Evolutionary conservation across 2,329 filamentous ascomycete genomes (phyloP), one percentile per base, ranked within the genome.

Genomic region (Cladosporium sp.): DNA sequence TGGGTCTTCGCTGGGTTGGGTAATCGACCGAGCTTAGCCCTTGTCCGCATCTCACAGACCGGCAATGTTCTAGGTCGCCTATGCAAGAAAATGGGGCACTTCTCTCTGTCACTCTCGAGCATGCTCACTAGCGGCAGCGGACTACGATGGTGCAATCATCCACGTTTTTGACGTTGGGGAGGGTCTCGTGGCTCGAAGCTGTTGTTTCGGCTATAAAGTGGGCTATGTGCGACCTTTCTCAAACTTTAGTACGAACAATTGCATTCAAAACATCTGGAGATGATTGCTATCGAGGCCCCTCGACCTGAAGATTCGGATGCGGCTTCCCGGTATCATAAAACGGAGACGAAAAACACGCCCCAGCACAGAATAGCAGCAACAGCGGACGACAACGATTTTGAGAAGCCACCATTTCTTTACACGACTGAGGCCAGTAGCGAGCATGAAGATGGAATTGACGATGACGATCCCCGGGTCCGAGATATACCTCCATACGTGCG

Each of bases 401-500:
- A 49, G 31, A 49, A 49, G 35, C 46, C 46, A 9, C 46, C 46
- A 5, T 49, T 43, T 32, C 46, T 49, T 8, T 49, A 49, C 46
- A 49, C 46, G 14, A 43, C 46, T 3, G 38, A 43, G 3, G 46
- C 38, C 28, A 40, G 14, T 28, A 43, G 46, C 31, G 46, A 49
- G 16, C 10, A 43, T 5, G 46, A 49, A 31, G 46, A 49, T 49
- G 46, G 31, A 8, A 19, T 49, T 31, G 40, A 42, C 31, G 46
- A 49, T 18, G 35, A 78, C 43, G 71, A 59, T 44, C 55, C 56
- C 5, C 32, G 53, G 2, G 10, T 82, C 44, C 72, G 67, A 45
- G 75, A 80, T 48, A 73, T 84, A 11, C 79, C 79, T 4, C 67
- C 72, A 48, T 74, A 79, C 55, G 80, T 82, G 11, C 76, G 80